Evolutionary conservation across 2,329 filamentous ascomycete species (phyloP).

Genomic region (Cordyceps pruinosa): DNA sequence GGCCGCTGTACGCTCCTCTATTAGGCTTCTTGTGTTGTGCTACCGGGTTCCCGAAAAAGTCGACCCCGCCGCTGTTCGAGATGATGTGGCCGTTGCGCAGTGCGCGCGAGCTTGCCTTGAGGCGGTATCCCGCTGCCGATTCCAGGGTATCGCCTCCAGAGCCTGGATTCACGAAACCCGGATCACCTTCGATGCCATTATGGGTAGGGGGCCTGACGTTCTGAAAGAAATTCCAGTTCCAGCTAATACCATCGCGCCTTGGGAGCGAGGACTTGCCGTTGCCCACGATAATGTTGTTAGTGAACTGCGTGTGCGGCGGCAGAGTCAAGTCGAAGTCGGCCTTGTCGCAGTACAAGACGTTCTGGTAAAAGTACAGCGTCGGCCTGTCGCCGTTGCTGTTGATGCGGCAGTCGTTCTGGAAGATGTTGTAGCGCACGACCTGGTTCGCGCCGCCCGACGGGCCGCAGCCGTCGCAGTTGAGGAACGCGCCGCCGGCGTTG

Average conservation of each 20-base stretch:
- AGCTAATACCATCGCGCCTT: conserved; percentile 14
- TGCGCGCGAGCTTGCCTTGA: conserved; percentile 16
- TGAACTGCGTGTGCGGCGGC: conserved; percentile 16
- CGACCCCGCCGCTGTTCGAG: conserved; percentile 16
- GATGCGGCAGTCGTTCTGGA: conserved; percentile 22
- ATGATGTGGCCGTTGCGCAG: conserved; percentile 15
- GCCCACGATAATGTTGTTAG: conserved; percentile 23
- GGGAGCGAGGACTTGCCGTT: conserved; percentile 17
- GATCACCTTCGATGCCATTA: conserved; percentile 16
- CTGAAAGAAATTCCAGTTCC: conserved; percentile 20
- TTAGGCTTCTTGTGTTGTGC: conserved; percentile 15
- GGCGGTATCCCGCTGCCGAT: conserved; percentile 16
- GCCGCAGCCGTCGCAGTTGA: conserved; percentile 22
- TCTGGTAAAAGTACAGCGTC: conserved; percentile 21
- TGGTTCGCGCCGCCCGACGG: conserved; percentile 18
- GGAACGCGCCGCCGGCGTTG: conserved; percentile 21
- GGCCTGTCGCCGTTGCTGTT: conserved; percentile 18
- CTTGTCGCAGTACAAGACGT: conserved; percentile 20
- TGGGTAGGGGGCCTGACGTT: conserved; percentile 13
- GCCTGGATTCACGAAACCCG: conserved; percentile 15
- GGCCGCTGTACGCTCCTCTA: conserved; percentile 18
- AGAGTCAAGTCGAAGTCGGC: conserved; percentile 18
- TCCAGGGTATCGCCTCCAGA: conserved; percentile 3
- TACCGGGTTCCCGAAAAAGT: conserved; percentile 18
- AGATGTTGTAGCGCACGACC: conserved; percentile 22